A percentile compares a stretch with the other conserved stretches of the same genome.
phyloP scores from a whole-genome alignment of 202 grass and related monocot species.

The Setaria viridis region DNA sequence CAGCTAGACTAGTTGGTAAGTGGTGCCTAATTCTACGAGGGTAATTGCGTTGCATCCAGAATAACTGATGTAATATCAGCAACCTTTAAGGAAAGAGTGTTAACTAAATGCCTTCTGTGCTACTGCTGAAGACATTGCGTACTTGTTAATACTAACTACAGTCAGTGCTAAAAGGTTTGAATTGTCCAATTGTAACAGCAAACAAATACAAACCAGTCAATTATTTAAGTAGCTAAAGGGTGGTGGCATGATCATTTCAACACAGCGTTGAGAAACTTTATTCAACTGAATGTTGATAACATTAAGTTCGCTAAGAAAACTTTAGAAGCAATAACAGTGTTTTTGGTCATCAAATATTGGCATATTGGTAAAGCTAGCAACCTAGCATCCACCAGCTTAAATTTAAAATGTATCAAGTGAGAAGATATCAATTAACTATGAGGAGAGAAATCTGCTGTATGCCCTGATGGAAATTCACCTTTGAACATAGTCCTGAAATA shows the following conservation, averaged over 20 bases:
- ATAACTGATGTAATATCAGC: slow-evolving; percentile 24
- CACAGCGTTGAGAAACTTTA: neutral
- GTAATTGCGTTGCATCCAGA: neutral
- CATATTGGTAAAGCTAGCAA: slow-evolving; percentile 7
- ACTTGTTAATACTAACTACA: slow-evolving; percentile 19
- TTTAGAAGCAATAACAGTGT: neutral
- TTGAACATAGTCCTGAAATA: slow-evolving; percentile 1
- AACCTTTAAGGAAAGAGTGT: neutral
- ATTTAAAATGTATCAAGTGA: slow-evolving; percentile 8
- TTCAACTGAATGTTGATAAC: slow-evolving; percentile 8
- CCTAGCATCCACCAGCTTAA: neutral
- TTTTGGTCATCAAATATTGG: slow-evolving; percentile 27
- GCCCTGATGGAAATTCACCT: no score
- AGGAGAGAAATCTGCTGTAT: slow-evolving; percentile 2
- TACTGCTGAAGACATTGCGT: neutral
- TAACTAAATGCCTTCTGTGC: slow-evolving; percentile 3
- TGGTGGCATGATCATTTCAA: neutral
- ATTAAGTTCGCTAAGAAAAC: neutral
- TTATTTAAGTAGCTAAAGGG: slow-evolving; percentile 11
- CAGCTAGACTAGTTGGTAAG: neutral
- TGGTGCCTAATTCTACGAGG: neutral
- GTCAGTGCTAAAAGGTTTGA: slow-evolving; percentile 9
- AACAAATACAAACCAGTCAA: slow-evolving; percentile 4
- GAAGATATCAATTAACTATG: slow-evolving; percentile 21
- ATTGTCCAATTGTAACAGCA: neutral